Conservation (phyloP, 1,284 basidiomycete genomes). For the Leccinum variabile region DNA sequence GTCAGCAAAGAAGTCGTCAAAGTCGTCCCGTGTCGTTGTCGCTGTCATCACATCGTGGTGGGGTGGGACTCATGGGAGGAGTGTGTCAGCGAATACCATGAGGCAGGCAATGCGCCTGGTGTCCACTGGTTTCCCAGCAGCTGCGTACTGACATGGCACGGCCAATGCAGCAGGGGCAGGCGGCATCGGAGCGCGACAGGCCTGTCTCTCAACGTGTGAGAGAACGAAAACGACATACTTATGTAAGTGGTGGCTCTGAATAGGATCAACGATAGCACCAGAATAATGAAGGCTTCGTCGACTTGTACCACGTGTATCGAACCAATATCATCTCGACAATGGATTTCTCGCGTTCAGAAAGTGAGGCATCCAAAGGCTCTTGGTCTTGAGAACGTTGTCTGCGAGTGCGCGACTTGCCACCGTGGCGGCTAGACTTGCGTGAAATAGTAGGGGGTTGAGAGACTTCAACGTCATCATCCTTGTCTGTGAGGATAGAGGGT, state of each 20-base stretch:
- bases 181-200: too few species aligned
- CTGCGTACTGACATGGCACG: too few species aligned
- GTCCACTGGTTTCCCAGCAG: too few species aligned
- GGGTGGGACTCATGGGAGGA: too few species aligned
- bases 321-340: slow-evolving; percentile 38
- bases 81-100: too few species aligned
- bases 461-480: slow-evolving; percentile 56
- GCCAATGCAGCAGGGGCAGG: too few species aligned
- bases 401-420: slow-evolving; percentile 25
- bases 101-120: too few species aligned
- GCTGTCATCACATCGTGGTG: too few species aligned
- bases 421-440: slow-evolving; percentile 23
- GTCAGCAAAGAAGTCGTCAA: too few species aligned
- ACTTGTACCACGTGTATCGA: slow-evolving; percentile 52
- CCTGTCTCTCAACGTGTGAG: too few species aligned
- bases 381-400: slow-evolving; percentile 26
- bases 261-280: slow-evolving; percentile 68
- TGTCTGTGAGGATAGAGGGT: slow-evolving; percentile 58
- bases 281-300: slow-evolving; percentile 77
- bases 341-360: slow-evolving; percentile 23
- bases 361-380: slow-evolving; percentile 2
- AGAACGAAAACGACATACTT: too few species aligned
- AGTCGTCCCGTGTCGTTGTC: too few species aligned
- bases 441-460: slow-evolving; percentile 43
- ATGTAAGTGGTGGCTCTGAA: slow-evolving; percentile 25